Evolutionary conservation across 2,329 filamentous ascomycete genomes (phyloP), one percentile per base, ranked within the genome.

Genomic region (Penicillium concentricum): DNA sequence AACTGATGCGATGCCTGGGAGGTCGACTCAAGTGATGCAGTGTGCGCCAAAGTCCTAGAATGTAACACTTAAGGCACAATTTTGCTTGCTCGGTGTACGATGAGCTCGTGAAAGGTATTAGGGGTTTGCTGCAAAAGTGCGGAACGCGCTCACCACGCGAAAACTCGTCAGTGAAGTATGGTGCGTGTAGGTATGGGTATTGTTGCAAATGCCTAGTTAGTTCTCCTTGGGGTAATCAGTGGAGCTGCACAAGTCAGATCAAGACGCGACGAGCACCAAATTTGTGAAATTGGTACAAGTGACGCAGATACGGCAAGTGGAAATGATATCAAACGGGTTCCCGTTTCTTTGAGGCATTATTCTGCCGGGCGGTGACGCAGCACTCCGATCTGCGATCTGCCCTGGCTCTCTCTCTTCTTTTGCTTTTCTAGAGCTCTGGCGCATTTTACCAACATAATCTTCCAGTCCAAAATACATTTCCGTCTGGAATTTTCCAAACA

Each of bases 331-430:
- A 51, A 43, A 34, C 32, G 41, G 48, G 22, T 12, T 13, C 30
- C 6, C 12, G 5, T 54, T 32, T 38, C 44, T 54, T 35, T 48
- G 28, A 20, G 10, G 12, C 10, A 37, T 51, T 26, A 61, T 70
- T 70, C 60, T 71, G 69, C 69, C 69, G 59, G 66, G 69, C 69
- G 68, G 67, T 65, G 42, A 28, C 18, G 24, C 41, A 45, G 58
- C 38, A 46, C 51, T 48, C 28, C 26, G 50, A 42, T 51, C 53
- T 49, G 54, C 50, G 52, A 37, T 54, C 51, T 57, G 53, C 51
- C 49, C 46, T 58, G 50, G 38, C 50, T 48, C 43, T 46, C 49
- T 42, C 39, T 43, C 39, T 38, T 49, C 51, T 50, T 54, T 52
- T 57, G 43, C 54, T 51, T 56, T 45, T 51, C 50, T 51, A 42